Evolutionary conservation across 352 stramenopile genomes (phyloP).

Genomic region (Globisporangium radiosum): DNA sequence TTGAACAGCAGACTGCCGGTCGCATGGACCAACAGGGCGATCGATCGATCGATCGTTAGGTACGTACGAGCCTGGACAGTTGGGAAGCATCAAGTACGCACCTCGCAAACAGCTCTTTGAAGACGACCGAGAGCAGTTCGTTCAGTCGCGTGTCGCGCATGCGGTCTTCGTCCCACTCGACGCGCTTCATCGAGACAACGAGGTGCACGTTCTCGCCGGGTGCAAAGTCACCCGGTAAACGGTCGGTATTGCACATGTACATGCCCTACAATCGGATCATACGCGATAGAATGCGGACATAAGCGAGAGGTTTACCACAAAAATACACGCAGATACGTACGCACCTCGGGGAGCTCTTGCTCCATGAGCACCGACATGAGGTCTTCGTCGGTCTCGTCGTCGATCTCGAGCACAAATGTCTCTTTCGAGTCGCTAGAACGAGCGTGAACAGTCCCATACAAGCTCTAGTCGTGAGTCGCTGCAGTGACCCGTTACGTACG

Average conservation of each 20-base stretch:
- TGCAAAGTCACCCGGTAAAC: constrained; percentile 60
- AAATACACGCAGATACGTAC: not conserved
- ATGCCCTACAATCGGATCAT: constrained; percentile 32
- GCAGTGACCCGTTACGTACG: too few species aligned
- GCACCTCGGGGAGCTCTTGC: constrained; percentile 72
- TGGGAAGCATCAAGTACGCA: constrained; percentile 11
- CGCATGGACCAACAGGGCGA: not conserved
- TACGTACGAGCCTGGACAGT: too few species aligned
- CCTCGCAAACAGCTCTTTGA: constrained; percentile 84
- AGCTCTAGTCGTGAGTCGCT: too few species aligned
- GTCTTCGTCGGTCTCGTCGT: constrained; percentile 91
- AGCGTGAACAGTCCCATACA: too few species aligned
- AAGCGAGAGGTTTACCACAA: not conserved
- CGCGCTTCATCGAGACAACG: constrained; percentile 83
- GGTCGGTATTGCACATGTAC: constrained; percentile 85
- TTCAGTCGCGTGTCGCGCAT: constrained; percentile 83
- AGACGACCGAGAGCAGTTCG: constrained; percentile 74
- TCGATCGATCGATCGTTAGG: too few species aligned
- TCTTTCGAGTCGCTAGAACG: constrained; percentile 63
- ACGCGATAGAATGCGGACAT: not conserved
- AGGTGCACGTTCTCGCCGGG: constrained; percentile 74
- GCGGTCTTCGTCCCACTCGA: constrained; percentile 84
- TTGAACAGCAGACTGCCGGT: constrained; percentile 61
- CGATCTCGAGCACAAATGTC: constrained; percentile 88
- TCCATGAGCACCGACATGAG: constrained; percentile 88